A percentile compares a stretch with the other conserved stretches of the same genome.
Evolutionary conservation across 2,329 filamentous ascomycete species (phyloP).

Genomic region (Curvularia eragrostidis): DNA sequence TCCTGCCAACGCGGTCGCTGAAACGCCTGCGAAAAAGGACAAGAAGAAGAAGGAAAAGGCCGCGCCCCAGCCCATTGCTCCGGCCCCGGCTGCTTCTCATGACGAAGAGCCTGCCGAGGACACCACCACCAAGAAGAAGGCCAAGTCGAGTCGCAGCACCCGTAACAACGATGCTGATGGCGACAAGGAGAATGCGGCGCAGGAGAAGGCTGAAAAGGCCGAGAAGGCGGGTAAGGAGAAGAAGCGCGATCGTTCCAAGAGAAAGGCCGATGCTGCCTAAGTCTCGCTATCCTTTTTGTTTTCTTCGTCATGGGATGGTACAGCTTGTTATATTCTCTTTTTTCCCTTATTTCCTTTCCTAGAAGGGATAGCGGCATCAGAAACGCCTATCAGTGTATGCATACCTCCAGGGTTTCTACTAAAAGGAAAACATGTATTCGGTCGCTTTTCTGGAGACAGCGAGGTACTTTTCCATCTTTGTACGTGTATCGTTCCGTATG

Average conservation of each 20-base stretch:
- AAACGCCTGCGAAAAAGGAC: conserved; percentile 43
- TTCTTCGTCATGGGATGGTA: neutral
- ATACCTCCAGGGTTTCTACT: neutral
- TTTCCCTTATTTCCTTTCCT: neutral
- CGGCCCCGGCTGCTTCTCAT: conserved; percentile 28
- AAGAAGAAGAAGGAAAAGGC: conserved; percentile 45
- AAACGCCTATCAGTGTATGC: neutral
- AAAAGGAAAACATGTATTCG: neutral
- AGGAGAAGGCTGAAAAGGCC: conserved; percentile 20
- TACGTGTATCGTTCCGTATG: too few relatives aligned
- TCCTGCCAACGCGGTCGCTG: conserved; percentile 21
- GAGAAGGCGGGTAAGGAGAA: conserved; percentile 30
- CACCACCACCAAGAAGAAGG: conserved; percentile 43
- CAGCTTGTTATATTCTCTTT: neutral
- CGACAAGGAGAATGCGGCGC: conserved; percentile 35
- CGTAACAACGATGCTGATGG: conserved; percentile 41
- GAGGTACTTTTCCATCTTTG: too few relatives aligned
- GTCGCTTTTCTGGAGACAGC: too few relatives aligned
- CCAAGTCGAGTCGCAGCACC: conserved; percentile 43
- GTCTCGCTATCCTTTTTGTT: neutral
- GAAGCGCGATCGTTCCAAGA: conserved; percentile 46
- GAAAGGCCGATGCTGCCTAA: conserved; percentile 38
- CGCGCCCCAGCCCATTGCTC: conserved; percentile 34
- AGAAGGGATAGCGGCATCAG: neutral
- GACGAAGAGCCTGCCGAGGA: conserved; percentile 42